Evolutionary conservation across 352 stramenopile species (phyloP).

Genomic region (Phytophthora rubi): DNA sequence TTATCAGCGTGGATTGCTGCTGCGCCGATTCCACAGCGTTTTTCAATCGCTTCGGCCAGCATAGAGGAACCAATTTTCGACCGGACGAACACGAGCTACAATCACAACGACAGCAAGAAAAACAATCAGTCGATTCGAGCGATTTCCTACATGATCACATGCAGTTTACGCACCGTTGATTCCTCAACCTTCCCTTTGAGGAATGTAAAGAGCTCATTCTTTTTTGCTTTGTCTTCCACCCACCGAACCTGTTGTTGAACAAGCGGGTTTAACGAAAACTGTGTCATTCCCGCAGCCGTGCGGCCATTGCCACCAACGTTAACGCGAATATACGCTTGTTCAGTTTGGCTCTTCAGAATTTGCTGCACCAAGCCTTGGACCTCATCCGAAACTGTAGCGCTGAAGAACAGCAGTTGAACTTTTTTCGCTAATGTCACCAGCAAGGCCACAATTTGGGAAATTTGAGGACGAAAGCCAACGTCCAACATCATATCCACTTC

Average conservation of each 20-base stretch:
- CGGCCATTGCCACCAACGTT: slow-evolving; percentile 29
- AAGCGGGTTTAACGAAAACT: slow-evolving; percentile 37
- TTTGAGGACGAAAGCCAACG: slow-evolving; percentile 57
- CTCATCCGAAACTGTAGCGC: slow-evolving; percentile 58
- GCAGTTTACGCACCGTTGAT: slow-evolving; percentile 47
- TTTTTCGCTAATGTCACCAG: slow-evolving; percentile 22
- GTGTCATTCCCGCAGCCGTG: neutral
- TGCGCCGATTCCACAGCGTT: slow-evolving; percentile 40
- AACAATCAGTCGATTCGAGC: neutral
- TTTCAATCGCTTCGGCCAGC: slow-evolving; percentile 60
- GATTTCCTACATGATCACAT: neutral
- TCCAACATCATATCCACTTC: slow-evolving; percentile 83
- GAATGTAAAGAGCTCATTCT: slow-evolving; percentile 56
- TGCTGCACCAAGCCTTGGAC: slow-evolving; percentile 51
- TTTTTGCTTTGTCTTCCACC: slow-evolving; percentile 68
- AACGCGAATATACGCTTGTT: slow-evolving; percentile 39
- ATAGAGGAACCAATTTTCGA: slow-evolving; percentile 70
- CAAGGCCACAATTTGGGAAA: slow-evolving; percentile 54
- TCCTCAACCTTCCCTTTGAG: slow-evolving; percentile 40
- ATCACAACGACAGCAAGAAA: slow-evolving; percentile 4
- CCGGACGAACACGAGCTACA: slow-evolving; percentile 76
- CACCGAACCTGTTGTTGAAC: slow-evolving; percentile 53
- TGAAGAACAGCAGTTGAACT: slow-evolving; percentile 66
- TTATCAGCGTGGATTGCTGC: slow-evolving; percentile 74
- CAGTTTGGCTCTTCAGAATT: slow-evolving; percentile 20